Evolutionary conservation across 2,329 filamentous ascomycete species (phyloP), one percentile per base, ranked within the genome.

Genomic region (Xylaria sp.): DNA sequence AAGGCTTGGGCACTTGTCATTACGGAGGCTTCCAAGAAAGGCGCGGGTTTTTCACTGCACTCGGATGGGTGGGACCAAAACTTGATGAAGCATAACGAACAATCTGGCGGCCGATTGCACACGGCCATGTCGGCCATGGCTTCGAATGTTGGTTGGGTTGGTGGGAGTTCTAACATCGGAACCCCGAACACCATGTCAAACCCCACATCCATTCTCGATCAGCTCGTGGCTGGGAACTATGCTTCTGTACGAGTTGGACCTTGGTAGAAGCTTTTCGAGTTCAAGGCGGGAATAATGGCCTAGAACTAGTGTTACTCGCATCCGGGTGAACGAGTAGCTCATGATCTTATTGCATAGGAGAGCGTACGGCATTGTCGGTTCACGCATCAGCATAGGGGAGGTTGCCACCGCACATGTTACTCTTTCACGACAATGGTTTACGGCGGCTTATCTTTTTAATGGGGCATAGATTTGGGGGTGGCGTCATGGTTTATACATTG

Each of bases 1-100:
- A 93, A 92, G 76, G 96, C 96, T 1, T 99, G 96, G 96, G 91
- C 93, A 18, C 81, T 97, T 73, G 95, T 97, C 59, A 92, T 99
- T 74, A 91, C 91, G 69, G 96, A 99, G 80, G 93, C 94, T 1
- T 91, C 92, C 25, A 98, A 98, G 84, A 88, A 92, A 73, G 95
- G 93, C 12, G 94, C 93, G 32, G 96, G 96, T 40, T 96, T 98
- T 75, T 90, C 93, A 72, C 78, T 99, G 72, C 93, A 97, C 76
- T 93, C 93, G 55, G 94, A 92, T 62, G 93, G 93, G 68, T 99
- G 96, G 96, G 95, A 98, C 76, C 91, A 96, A 79, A 93, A 90
- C 75, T 83, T 99, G 53, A 85, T 89, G 29, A 93, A 93, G 77
- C 96, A 99, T 82, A 95, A 98, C 78, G 90, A 96, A 73, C 90